Base-by-base conservation (phyloP, 2,329 filamentous ascomycete genomes). In the Fusarium torreyae region DNA sequence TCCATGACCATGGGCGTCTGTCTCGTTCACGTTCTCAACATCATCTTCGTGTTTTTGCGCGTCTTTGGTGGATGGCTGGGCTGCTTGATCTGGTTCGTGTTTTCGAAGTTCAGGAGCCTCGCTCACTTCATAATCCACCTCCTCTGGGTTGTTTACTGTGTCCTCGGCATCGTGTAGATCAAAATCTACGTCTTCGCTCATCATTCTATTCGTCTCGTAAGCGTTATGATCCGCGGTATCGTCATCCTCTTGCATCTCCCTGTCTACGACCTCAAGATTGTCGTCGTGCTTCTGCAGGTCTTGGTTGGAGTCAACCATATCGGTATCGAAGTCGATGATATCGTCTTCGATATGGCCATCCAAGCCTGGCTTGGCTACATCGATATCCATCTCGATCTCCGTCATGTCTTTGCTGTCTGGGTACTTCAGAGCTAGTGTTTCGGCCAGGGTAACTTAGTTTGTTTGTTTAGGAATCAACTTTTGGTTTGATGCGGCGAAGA, bases 241-340 rank as follows among this genome's bases (percentile, higher is more conserved):
- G 22, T 68, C 72, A 20, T 46, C 44, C 17, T 72, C 69, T 22
- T 68, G 51, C 45, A 66, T 62, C 26, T 74, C 70, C 58, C 66
- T 68, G 5, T 67, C 74, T 17, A 49, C 42, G 13, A n/a, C 42
- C 43, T 57, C 48, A 33, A 48, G 45, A 38, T 38, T 57, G 10
- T 58, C 52, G 10, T 53, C 26, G 7, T 55, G 52, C 44, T 68
- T 57, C 51, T 61, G 36, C 7, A 43, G 11, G 13, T 63, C 57
- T 52, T 71, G 50, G 9, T 71, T 69, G 8, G 63, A 60, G 38
- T 75, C 72, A 17, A 66, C 60, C 67, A 76, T 76, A 42, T 80
- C 80, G 52, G 76, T 79, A 31, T 81, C 80, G 40, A 80, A 82
- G 57, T 80, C 76, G 50, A 81, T 79, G 24, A 80, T 66, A 57